These are phyloP conservation scores for Naematelia aurantialba DNA, from an alignment of 768 basidiomycete species.

Conservation along the genomic window DNA sequence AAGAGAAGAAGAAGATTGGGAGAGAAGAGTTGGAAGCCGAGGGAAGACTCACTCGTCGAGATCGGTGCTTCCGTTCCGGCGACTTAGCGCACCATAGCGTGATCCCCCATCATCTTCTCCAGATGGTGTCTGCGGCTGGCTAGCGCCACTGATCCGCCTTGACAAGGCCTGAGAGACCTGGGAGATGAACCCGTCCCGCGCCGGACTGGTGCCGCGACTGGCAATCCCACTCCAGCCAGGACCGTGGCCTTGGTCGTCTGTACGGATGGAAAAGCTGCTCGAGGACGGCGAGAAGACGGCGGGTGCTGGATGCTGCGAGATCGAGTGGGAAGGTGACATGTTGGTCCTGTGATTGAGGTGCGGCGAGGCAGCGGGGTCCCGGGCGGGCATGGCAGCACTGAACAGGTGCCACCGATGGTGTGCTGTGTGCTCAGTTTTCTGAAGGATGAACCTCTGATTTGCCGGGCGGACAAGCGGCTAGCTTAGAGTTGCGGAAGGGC, in stretches of 20 bases:
- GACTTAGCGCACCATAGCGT: not conserved
- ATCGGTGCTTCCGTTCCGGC: not conserved
- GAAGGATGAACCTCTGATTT: no score
- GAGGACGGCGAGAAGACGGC: slow-evolving; percentile 19
- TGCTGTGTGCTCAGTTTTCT: not conserved
- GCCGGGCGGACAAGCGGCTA: no score
- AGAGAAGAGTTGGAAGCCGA: no score
- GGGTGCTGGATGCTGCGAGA: slow-evolving; percentile 8
- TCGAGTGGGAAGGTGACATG: slow-evolving; percentile 8
- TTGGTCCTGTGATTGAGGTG: slow-evolving; percentile 16
- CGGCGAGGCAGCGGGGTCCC: slow-evolving; percentile 42
- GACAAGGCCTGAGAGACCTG: not conserved
- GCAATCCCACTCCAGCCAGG: no score
- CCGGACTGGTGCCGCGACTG: not conserved
- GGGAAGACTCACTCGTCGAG: not conserved
- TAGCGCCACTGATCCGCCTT: not conserved
- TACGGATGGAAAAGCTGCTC: slow-evolving; percentile 20
- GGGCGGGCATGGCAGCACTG: slow-evolving; percentile 34
- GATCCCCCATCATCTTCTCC: not conserved
- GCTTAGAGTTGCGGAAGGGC: not conserved
- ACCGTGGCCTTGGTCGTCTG: not conserved
- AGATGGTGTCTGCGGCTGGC: not conserved
- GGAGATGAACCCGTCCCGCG: not conserved
- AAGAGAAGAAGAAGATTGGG: no score
- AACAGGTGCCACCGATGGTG: not conserved